Evolutionary conservation across 495 filamentous ascomycete species (phyloP).

Genomic region (Diplogelasinospora grovesii): DNA sequence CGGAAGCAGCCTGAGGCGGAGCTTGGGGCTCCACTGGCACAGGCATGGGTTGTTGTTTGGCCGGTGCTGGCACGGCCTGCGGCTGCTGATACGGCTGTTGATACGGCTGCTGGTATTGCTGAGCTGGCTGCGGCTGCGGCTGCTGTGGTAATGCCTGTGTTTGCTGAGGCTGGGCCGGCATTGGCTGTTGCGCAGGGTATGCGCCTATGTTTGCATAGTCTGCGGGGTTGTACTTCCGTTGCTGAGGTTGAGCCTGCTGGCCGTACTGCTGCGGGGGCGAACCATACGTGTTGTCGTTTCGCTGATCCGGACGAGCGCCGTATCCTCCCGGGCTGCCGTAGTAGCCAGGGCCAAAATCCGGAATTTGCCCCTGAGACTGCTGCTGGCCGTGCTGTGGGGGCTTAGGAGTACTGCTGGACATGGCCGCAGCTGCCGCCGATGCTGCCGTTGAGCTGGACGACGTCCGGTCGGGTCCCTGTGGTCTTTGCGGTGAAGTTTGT

Average conservation of each 20-base stretch:
- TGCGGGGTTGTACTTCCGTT: conserved; percentile 65
- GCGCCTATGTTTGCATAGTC: conserved; percentile 59
- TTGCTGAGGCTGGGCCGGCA: conserved; percentile 24
- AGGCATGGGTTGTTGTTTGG: conserved; percentile 35
- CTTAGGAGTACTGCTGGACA: conserved; percentile 36
- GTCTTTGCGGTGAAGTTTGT: conserved; percentile 40
- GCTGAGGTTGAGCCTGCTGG: conserved; percentile 43
- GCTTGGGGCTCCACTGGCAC: conserved; percentile 22
- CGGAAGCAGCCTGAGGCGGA: conserved; percentile 27
- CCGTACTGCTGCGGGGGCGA: conserved; percentile 37
- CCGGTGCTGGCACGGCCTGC: conserved; percentile 10
- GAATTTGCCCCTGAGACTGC: conserved; percentile 14
- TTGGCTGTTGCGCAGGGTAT: conserved; percentile 36
- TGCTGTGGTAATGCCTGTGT: conserved; percentile 25
- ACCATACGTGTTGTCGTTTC: conserved; percentile 42
- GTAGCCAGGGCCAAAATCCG: conserved; percentile 33
- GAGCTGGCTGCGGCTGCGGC: conserved; percentile 21
- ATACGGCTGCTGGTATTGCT: conserved; percentile 36
- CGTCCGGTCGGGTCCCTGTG: conserved; percentile 32
- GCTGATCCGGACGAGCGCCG: conserved; percentile 20
- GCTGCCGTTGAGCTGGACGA: conserved; percentile 31
- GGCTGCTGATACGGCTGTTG: conserved; percentile 18
- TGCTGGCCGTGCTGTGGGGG: conserved; percentile 21
- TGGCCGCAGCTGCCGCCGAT: conserved; percentile 42
- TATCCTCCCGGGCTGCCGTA: conserved; percentile 37